Percentiles rank a stretch among this genome's conserved stretches.
Evolutionary conservation across 768 basidiomycete species (phyloP).

Genomic region (Mycena crocata): DNA sequence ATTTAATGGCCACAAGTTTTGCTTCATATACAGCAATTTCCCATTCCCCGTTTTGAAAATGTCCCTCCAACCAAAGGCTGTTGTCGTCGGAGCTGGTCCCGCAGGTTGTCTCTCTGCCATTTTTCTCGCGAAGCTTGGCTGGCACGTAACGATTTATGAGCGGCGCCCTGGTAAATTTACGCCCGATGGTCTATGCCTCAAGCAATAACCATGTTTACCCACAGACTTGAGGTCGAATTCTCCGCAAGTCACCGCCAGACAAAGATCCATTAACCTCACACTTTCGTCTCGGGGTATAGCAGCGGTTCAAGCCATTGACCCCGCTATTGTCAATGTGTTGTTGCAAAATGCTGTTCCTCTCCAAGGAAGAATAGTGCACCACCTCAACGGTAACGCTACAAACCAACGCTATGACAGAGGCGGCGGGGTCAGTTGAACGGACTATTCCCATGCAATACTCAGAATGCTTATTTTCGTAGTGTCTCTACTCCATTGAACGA

Average conservation of each 20-base stretch:
- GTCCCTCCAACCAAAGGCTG: neutral
- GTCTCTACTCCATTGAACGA: conserved; percentile 79
- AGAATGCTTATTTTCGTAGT: conserved; percentile 50
- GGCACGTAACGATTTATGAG: conserved; percentile 72
- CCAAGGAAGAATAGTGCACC: conserved; percentile 82
- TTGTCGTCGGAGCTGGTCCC: conserved; percentile 56
- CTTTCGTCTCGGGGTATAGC: conserved; percentile 80
- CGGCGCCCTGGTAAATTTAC: conserved; percentile 60
- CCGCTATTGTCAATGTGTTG: conserved; percentile 60
- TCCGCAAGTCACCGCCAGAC: conserved; percentile 42
- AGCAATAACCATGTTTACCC: neutral
- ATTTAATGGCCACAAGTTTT: neutral
- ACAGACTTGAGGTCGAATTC: neutral
- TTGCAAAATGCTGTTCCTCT: conserved; percentile 75
- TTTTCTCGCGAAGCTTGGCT: conserved; percentile 73
- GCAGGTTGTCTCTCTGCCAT: conserved; percentile 81
- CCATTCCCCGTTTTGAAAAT: neutral
- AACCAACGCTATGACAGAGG: conserved; percentile 74
- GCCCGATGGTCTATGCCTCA: neutral
- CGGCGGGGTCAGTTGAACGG: conserved; percentile 62
- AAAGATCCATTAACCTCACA: conserved; percentile 82
- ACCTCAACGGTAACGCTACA: conserved; percentile 61
- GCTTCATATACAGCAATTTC: neutral
- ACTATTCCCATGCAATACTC: neutral
- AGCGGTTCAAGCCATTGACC: conserved; percentile 72